Conservation (phyloP, 2,329 filamentous ascomycete species). For the Epichloe coenophiala region DNA sequence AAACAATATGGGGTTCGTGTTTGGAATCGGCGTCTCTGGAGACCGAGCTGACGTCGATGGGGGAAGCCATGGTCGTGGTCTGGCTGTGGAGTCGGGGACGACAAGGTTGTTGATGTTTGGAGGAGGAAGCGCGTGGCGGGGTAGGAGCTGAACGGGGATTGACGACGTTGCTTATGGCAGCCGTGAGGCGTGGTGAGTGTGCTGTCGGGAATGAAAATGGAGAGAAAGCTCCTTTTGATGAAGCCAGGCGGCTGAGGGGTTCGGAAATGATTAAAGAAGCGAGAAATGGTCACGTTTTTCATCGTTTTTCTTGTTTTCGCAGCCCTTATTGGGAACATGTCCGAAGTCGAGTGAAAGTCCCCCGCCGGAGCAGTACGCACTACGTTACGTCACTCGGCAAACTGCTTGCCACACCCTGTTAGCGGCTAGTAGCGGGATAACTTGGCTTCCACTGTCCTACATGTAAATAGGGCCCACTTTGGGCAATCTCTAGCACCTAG, state of each 20-base stretch:
- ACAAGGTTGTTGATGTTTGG: neutral
- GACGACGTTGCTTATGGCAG: neutral
- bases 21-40: constrained; percentile 1
- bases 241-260: too few relatives aligned
- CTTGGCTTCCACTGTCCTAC: too few relatives aligned
- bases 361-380: neutral
- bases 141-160: neutral
- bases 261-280: neutral
- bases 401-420: too few relatives aligned
- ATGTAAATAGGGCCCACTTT: too few relatives aligned
- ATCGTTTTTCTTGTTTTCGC: neutral
- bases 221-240: neutral
- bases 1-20: constrained; percentile 10
- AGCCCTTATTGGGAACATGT: neutral
- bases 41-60: constrained; percentile 2
- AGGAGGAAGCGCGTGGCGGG: neutral
- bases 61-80: constrained; percentile 1
- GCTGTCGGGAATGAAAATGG: neutral
- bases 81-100: neutral
- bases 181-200: neutral
- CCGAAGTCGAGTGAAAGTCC: neutral
- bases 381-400: neutral
- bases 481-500: too few relatives aligned
- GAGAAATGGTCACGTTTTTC: neutral
- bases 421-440: too few relatives aligned